A percentile compares a stretch with the other conserved stretches of the same genome.
phyloP scores from a whole-genome alignment of 768 basidiomycete species.

The Rickenella mellea region DNA sequence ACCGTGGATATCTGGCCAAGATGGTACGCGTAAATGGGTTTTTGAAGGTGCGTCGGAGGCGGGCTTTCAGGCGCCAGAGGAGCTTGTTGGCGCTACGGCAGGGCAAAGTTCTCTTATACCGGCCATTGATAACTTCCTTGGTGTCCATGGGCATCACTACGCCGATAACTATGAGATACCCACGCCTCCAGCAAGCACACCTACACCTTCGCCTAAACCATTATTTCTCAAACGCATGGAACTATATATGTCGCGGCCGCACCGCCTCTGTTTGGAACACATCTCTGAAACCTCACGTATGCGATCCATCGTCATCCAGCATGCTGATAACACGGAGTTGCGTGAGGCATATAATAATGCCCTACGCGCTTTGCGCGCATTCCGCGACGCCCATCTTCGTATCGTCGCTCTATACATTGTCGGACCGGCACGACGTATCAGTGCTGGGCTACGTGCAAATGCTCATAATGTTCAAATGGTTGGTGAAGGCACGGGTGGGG shows the following conservation, averaged over 20 bases:
- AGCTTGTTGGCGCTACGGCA: constrained; percentile 72
- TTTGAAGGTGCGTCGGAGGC: constrained; percentile 52
- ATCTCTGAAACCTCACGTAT: constrained; percentile 51
- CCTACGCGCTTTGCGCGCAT: constrained; percentile 55
- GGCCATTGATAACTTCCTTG: constrained; percentile 63
- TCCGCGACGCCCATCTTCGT: constrained; percentile 70
- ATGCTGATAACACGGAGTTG: constrained; percentile 19
- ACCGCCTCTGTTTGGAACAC: constrained; percentile 69
- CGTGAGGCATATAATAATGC: constrained; percentile 55
- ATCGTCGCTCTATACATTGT: constrained; percentile 72
- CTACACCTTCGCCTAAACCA: neutral
- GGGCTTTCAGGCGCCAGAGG: constrained; percentile 31
- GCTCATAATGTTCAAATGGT: constrained; percentile 3
- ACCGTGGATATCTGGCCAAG: constrained; percentile 75
- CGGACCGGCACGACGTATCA: constrained; percentile 43
- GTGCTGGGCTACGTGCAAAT: constrained; percentile 8
- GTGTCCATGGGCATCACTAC: constrained; percentile 45
- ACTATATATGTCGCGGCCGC: constrained; percentile 74
- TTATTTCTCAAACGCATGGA: constrained; percentile 67
- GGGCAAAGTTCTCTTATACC: constrained; percentile 77
- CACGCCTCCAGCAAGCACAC: no score
- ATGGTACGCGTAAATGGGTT: constrained; percentile 37
- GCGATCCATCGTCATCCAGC: constrained; percentile 43
- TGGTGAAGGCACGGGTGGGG: constrained; percentile 16
- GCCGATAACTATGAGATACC: constrained; percentile 7